Conservation (phyloP, 225 moss, liverwort and hornwort species). For the Sphagnum contortum region DNA sequence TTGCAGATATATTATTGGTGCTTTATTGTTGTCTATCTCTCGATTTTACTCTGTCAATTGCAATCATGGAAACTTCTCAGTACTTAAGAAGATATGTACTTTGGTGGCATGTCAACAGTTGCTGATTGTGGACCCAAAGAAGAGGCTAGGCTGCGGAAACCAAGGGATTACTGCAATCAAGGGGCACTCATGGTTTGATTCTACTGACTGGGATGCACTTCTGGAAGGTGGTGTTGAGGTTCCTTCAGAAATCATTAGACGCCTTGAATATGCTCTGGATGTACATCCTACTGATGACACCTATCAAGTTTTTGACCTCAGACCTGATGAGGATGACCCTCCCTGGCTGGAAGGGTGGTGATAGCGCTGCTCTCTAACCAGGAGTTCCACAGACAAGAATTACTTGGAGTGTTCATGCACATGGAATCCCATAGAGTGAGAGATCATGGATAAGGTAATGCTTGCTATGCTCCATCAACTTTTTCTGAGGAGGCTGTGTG, state of each 20-base stretch:
- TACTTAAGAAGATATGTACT: background rate
- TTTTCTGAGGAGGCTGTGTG: no score
- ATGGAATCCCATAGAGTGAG: no score
- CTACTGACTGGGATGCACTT: slow-evolving; percentile 25
- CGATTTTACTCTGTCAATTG: no score
- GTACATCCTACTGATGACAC: slow-evolving; percentile 42
- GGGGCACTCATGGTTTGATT: slow-evolving; percentile 45
- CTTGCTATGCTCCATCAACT: no score
- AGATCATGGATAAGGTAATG: no score
- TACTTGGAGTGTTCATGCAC: no score
- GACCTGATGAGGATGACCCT: slow-evolving; percentile 44
- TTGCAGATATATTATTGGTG: no score
- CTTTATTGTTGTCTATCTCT: background rate
- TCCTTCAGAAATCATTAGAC: slow-evolving; percentile 31
- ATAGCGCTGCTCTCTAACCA: background rate
- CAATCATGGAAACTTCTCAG: no score
- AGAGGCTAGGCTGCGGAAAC: slow-evolving; percentile 36
- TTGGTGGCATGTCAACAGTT: slow-evolving; percentile 14
- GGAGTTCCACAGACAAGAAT: no score
- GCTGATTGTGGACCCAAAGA: slow-evolving; percentile 34
- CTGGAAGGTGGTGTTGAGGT: slow-evolving; percentile 30
- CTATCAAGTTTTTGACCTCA: slow-evolving; percentile 59
- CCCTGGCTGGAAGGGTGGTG: slow-evolving; percentile 62
- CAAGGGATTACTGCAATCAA: slow-evolving; percentile 23
- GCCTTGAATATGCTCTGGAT: slow-evolving; percentile 40